Base-by-base conservation (phyloP, 2,329 filamentous ascomycete genomes). In the Seiridium unicorne region DNA sequence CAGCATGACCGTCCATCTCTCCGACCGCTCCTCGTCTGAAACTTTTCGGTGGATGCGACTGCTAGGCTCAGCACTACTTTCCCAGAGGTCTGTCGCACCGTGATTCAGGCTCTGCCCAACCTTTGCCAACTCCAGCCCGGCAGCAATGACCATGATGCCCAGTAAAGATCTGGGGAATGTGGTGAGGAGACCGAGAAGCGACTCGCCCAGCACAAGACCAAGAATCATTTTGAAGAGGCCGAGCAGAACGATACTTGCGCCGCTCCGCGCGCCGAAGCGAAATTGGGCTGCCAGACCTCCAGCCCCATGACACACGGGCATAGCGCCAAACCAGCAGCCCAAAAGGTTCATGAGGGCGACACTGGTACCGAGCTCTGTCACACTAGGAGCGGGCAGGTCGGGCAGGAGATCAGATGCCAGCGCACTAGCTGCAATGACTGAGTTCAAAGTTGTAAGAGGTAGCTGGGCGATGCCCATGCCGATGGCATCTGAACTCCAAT, bases 251-350 rank as follows among this genome's bases (percentile, higher is more conserved):
- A 97, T 84, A 66, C 89, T 93, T 0, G 92, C 87, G 8, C 94
- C 94, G 61, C 91, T 96, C 53, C 94, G 88, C 4, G 94, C 93
- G 0, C 94, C 94, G 66, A 98, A 98, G 4, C 92, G 87, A 73
- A 92, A 92, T 72, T 98, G 94, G 0, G 90, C 95, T 4, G 95
- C 95, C 0, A 98, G 80, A 0, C 94, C 94, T 2, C 94, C 94
- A 0, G 92, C 92, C 4, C 94, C 94, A 72, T 98, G 95, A 70
- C 95, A 98, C 3, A 95, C 88, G 3, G 94, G 95, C 95, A 97
- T 98, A 4, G 90, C 90, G 53, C 93, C 93, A 68, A 97, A 96
- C 91, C 92, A 96, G 68, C 91, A 93, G 13, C 90, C 90, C 1
- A 90, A 73, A 3, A 97, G 78, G 71, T 98, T 98, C 86, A 97